Evolutionary conservation across 352 stramenopile species (phyloP), one percentile per base, ranked within the genome.

Genomic region (Phytophthora tubulina): DNA sequence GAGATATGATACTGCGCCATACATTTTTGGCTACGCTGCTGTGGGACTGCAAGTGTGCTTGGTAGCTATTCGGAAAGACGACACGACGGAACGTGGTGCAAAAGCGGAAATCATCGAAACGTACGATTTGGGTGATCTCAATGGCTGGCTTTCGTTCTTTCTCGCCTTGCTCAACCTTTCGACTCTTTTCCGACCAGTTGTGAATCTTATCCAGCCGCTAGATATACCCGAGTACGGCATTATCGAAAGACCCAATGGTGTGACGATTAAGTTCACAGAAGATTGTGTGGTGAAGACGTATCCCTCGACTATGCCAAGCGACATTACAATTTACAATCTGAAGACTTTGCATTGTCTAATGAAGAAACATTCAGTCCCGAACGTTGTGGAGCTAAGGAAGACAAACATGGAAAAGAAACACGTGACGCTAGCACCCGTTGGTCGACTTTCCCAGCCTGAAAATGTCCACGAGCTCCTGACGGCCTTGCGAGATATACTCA

Each of bases 111-210:
- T 33, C 30, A 69, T 78, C 38, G 49, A 75, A 41, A 61, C 59
- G 31, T 75, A 75, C 41, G 21, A 70, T 67, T 70, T 75, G 50
- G 60, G 56, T 44, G 14, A 61, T 51, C 61, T 75, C 42, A 30
- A 54, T 21, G 48, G 41, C 30, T 56, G 72, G n/a, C 49, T 75
- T 63, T 67, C 66, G 35, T 70, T 75, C 15, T 70, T 66, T 71
- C 42, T 75, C 41, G 66, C 71, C 5, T 61, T 78, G 49, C 53
- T 78, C n/a, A 78, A 75, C 44, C 55, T 78, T 42, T 75, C 56
- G 21, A 72, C 60, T 58, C 66, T 78, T 14, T 76, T 79, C n/a
- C 48, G 10, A 52, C 64, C 55, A 48, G 17, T 60, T 66, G 36
- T 61, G 38, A 32, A 49, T 49, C 55, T 56, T 41, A 67, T 67